A percentile compares a stretch with the other conserved stretches of the same genome.
phyloP scores from a whole-genome alignment of 768 basidiomycete genomes.

The Paxillus ammoniavirescens region DNA sequence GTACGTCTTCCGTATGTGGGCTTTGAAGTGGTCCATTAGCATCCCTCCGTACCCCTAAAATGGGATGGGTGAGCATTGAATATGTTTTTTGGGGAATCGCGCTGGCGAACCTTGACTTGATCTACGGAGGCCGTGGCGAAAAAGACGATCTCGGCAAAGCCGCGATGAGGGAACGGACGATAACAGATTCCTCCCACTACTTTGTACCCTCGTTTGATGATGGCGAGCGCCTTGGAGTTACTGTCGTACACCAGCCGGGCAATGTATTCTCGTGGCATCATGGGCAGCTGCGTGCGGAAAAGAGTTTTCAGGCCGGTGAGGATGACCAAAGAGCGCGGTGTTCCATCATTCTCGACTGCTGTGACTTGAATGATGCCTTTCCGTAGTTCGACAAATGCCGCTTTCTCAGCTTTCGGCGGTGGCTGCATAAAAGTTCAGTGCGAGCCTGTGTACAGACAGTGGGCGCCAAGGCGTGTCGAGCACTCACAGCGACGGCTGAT shows the following conservation, averaged over 20 bases:
- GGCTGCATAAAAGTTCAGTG: slow-evolving; percentile 37
- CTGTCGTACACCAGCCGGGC: slow-evolving; percentile 90
- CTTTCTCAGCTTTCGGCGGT: slow-evolving; percentile 65
- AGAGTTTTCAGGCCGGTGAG: slow-evolving; percentile 95
- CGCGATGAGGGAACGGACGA: slow-evolving; percentile 90
- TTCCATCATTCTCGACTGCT: slow-evolving; percentile 80
- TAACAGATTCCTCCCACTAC: slow-evolving; percentile 98
- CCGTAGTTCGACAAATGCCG: slow-evolving; percentile 76
- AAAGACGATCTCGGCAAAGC: slow-evolving; percentile 98
- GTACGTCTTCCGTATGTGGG: slow-evolving; percentile 80
- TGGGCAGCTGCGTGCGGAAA: slow-evolving; percentile 95
- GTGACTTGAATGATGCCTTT: slow-evolving; percentile 80
- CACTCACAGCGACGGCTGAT: slow-evolving; percentile 47
- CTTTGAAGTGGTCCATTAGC: slow-evolving; percentile 98
- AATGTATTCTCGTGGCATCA: slow-evolving; percentile 99
- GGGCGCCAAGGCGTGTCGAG: background rate
- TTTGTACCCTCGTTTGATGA: slow-evolving; percentile 91
- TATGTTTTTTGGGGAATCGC: background rate
- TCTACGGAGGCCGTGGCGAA: slow-evolving; percentile 96
- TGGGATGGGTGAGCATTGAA: background rate
- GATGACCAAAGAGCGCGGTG: slow-evolving; percentile 76
- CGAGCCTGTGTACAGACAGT: background rate
- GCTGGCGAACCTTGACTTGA: slow-evolving; percentile 82
- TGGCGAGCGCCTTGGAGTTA: slow-evolving; percentile 91
- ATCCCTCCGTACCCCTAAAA: slow-evolving; percentile 93